Base-by-base conservation (phyloP, 441 rosid genomes). In the Populus trichocarpa region DNA sequence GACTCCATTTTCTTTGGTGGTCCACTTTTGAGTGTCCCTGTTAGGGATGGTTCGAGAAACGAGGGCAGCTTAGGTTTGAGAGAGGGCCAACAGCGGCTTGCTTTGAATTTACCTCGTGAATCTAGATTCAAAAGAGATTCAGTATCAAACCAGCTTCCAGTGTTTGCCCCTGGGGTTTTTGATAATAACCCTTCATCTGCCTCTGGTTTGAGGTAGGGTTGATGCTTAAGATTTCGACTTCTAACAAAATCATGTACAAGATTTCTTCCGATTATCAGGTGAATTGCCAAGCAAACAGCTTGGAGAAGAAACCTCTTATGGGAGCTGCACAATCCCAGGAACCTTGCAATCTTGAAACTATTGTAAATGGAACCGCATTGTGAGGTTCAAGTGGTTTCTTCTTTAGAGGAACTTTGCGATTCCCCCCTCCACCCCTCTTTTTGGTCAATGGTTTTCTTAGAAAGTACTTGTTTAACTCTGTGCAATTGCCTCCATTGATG, bases 81-180 rank as follows among this genome's bases (percentile, higher is more conserved):
- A 72, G 96, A 92, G 73, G 86, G 86, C 61, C 92, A 89, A 26
- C 91, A 84, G 74, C 66, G 74, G 77, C 16, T 83, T 74, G 83
- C 79, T 22, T 83, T 87, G 64, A 87, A 89, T 83, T 82, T 69
- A 61, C 90, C 22, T 74, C 86, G 66, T 57, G 81, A 82, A 68
- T 86, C 86, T 77, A 88, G 89, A 87, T 87, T 83, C 93, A 88
- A 90, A 83, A 90, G 99, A 82, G 94, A 93, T 81, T 87, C 91
- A 11, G 85, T 85, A 70, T 95, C 97, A 14, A 88, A 90, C 68
- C 99, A 92, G 82, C 94, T 93, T 53, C 99, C 97, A 11, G 98
- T 93, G 73, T 93, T 96, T 82, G 90, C 85, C 74, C 99, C 97
- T 25, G 88, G 88, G 77, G 97, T 88, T 77, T 83, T 84, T 80